These are phyloP conservation scores for Fagus sylvatica DNA, from an alignment of 306 rosid species.

Conservation along the genomic window DNA sequence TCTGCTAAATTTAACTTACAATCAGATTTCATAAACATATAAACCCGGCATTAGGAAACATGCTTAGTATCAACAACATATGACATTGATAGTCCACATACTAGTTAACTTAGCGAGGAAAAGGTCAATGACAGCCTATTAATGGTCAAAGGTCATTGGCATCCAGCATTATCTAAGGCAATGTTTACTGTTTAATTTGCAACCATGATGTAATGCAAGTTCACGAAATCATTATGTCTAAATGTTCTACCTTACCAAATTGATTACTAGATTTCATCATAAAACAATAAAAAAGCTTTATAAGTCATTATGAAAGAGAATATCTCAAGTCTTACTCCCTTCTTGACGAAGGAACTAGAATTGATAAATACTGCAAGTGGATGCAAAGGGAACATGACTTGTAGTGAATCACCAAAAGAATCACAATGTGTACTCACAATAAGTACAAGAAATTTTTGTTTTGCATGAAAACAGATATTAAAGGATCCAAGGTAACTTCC, in stretches of 20 bases:
- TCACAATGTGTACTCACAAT: not conserved
- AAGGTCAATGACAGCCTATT: not conserved
- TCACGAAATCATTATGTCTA: not conserved
- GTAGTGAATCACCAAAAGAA: not conserved
- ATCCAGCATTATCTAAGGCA: not conserved
- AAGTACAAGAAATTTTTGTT: not conserved
- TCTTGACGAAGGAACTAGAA: not conserved
- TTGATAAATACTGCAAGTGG: not conserved
- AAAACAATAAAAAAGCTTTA: not conserved
- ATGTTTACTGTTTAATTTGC: no score
- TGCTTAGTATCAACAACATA: not conserved
- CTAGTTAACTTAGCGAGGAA: not conserved
- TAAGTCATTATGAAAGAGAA: not conserved
- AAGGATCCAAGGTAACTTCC: not conserved
- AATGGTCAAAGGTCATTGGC: not conserved
- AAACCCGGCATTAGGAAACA: not conserved
- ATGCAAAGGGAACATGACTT: not conserved
- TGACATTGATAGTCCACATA: not conserved
- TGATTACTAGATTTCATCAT: not conserved
- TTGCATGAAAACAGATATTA: not conserved
- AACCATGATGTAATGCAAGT: not conserved
- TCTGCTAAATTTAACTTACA: not conserved
- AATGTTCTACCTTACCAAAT: not conserved
- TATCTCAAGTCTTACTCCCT: not conserved
- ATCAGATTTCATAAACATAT: not conserved